phyloP scores from a whole-genome alignment of 495 filamentous ascomycete species.

The Choiromyces venosus region DNA sequence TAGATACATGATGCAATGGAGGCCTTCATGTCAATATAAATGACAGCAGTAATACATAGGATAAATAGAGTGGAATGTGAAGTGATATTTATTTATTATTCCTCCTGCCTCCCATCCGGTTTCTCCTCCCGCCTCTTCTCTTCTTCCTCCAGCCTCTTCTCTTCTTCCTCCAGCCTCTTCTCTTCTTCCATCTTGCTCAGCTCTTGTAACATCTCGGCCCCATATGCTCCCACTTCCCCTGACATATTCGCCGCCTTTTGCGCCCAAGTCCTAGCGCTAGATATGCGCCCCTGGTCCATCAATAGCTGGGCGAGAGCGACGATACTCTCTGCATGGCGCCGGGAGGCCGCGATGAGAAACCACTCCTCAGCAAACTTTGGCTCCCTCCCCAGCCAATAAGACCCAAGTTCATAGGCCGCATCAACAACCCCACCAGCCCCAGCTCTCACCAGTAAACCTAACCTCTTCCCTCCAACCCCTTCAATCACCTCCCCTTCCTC shows the following conservation, averaged over 20 bases:
- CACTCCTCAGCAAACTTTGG: constrained; percentile 26
- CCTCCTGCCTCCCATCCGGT: background rate
- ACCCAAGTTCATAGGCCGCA: constrained; percentile 21
- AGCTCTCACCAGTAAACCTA: constrained; percentile 9
- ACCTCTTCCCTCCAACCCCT: background rate
- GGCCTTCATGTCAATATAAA: constrained; percentile 3
- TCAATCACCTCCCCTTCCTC: background rate
- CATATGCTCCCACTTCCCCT: constrained; percentile 16
- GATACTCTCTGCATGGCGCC: constrained; percentile 22
- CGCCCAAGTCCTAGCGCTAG: constrained; percentile 21
- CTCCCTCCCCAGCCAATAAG: constrained; percentile 8
- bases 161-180: background rate
- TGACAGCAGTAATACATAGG: constrained; percentile 7
- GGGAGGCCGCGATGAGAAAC: constrained; percentile 30
- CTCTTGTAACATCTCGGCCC: constrained; percentile 15
- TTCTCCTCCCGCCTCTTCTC: background rate
- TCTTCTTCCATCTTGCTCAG: constrained; percentile 14
- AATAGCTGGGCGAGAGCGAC: constrained; percentile 21
- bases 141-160: background rate
- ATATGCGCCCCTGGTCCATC: constrained; percentile 5
- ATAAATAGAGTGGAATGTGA: background rate
- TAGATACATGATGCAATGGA: background rate
- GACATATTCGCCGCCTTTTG: constrained; percentile 9
- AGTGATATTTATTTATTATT: constrained; percentile 16
- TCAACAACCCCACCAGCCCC: constrained; percentile 19